These are phyloP conservation scores for Fusarium buxicola DNA, from an alignment of 2,329 filamentous ascomycete genomes.

Conservation along the genomic window DNA sequence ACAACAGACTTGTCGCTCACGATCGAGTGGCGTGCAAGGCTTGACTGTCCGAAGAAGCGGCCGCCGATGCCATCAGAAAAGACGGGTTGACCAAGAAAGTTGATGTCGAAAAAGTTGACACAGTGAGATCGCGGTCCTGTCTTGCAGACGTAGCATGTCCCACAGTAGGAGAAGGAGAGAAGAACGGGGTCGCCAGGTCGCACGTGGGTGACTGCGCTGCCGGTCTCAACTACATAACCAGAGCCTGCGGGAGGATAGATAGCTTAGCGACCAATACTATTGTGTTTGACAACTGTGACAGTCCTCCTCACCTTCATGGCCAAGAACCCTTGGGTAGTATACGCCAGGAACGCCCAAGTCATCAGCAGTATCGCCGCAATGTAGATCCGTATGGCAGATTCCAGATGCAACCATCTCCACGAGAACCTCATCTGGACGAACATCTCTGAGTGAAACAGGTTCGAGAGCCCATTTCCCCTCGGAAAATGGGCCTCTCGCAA, in stretches of 20 bases:
- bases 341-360: slow-evolving; percentile 28
- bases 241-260: slow-evolving; percentile 44
- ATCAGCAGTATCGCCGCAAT: slow-evolving; percentile 53
- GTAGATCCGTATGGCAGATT: slow-evolving; percentile 66
- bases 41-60: slow-evolving; percentile 52
- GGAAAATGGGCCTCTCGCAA: slow-evolving; percentile 48
- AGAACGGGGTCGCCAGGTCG: slow-evolving; percentile 66
- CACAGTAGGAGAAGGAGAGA: slow-evolving; percentile 55
- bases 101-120: slow-evolving; percentile 58
- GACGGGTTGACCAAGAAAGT: slow-evolving; percentile 54
- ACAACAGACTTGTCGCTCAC: slow-evolving; percentile 49
- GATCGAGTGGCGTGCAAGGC: slow-evolving; percentile 48
- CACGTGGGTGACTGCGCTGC: slow-evolving; percentile 60
- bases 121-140: slow-evolving; percentile 61
- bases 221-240: slow-evolving; percentile 58
- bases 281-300: not conserved
- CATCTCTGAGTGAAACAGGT: slow-evolving; percentile 44
- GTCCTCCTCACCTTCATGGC: slow-evolving; percentile 61
- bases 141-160: slow-evolving; percentile 60
- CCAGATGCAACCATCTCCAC: slow-evolving; percentile 65
- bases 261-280: not conserved
- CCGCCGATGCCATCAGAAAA: slow-evolving; percentile 29
- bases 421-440: slow-evolving; percentile 59
- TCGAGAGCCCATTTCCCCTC: slow-evolving; percentile 50
- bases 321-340: slow-evolving; percentile 53